Conservation (phyloP, 805 yeast genomes). For the Saccharomycopsis fodiens region DNA sequence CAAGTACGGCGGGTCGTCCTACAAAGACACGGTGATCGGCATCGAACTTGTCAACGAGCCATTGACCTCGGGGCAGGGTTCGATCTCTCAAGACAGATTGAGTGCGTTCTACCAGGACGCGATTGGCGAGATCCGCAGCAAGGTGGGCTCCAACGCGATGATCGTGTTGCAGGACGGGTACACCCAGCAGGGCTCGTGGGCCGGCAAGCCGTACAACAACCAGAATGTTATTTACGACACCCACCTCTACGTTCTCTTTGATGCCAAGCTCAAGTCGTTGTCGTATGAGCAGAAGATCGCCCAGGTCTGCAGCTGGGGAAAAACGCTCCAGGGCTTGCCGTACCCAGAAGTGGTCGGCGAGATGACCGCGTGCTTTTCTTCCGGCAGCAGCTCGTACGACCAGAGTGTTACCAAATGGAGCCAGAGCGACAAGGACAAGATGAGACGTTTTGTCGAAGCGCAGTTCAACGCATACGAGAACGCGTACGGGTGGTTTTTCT, state of each 20-base stretch:
- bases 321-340: background rate
- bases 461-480: constrained; percentile 46
- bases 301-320: constrained; percentile 11
- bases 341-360: constrained; percentile 5
- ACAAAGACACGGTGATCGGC: constrained; percentile 54
- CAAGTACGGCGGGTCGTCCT: constrained; percentile 42
- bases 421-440: constrained; percentile 32
- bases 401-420: constrained; percentile 36
- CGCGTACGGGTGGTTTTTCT: constrained; percentile 54
- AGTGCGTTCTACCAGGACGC: constrained; percentile 36
- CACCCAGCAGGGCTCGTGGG: constrained; percentile 46
- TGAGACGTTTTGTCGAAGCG: constrained; percentile 49
- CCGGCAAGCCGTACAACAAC: constrained; percentile 23
- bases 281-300: constrained; percentile 5
- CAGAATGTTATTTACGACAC: constrained; percentile 5
- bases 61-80: constrained; percentile 41
- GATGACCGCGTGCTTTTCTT: constrained; percentile 9
- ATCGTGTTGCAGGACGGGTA: constrained; percentile 64
- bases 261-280: background rate
- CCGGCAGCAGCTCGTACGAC: constrained; percentile 17
- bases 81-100: constrained; percentile 33
- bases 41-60: constrained; percentile 70
- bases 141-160: constrained; percentile 30
- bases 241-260: constrained; percentile 8
- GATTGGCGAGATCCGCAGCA: constrained; percentile 35